phyloP scores from a whole-genome alignment of 73 alveolate genomes.

The Stentor roeselii region DNA sequence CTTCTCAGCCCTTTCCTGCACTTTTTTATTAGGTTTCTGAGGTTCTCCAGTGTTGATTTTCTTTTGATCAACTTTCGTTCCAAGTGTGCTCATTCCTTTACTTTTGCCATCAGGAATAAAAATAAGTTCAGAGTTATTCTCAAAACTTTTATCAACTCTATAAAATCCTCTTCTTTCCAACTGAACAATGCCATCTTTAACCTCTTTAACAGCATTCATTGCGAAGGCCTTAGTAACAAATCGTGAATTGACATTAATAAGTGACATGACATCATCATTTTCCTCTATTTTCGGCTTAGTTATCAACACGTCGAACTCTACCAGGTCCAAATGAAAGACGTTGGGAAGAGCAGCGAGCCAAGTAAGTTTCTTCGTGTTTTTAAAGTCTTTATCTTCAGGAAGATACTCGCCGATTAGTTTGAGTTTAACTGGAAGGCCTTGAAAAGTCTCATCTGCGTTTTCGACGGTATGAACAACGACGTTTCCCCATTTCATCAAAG shows the following conservation, averaged over 20 bases:
- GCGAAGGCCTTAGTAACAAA: conserved; percentile 80
- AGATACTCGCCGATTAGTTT: conserved; percentile 39
- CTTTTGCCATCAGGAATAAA: conserved; percentile 96
- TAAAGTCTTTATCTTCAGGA: conserved; percentile 87
- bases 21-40: conserved; percentile 37
- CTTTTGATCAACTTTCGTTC: conserved; percentile 40
- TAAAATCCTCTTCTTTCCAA: conserved; percentile 96
- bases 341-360: conserved; percentile 74
- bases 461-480: conserved; percentile 51
- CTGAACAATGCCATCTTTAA: conserved; percentile 72
- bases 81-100: conserved; percentile 48
- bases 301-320: conserved; percentile 90
- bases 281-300: conserved; percentile 85
- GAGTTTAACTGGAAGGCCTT: conserved; percentile 45
- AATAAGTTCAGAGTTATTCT: conserved; percentile 60
- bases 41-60: conserved; percentile 27
- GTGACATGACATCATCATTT: conserved; percentile 65
- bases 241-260: conserved; percentile 74
- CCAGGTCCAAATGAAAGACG: conserved; percentile 25
- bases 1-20: conserved; percentile 39
- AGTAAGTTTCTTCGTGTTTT: conserved; percentile 78
- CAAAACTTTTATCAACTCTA: conserved; percentile 76
- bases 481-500: conserved; percentile 79
- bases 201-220: conserved; percentile 65
- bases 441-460: conserved; percentile 21